Base-by-base conservation (phyloP, 2,329 filamentous ascomycete species). In the Ophiocordyceps polyrhachis-furcata region DNA sequence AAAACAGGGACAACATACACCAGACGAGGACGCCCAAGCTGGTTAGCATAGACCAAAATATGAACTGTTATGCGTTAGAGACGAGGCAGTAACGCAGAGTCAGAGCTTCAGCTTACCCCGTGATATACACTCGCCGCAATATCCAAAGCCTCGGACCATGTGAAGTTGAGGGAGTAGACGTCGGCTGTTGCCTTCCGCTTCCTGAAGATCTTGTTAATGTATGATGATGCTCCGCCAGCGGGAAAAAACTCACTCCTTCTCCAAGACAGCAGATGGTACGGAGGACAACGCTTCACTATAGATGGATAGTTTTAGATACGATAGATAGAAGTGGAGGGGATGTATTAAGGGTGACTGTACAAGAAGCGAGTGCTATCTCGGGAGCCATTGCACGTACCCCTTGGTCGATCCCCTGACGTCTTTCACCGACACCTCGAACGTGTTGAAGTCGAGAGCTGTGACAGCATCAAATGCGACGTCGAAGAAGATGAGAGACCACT, bases 321-420 rank as follows among this genome's bases (percentile, higher is more conserved):
- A n/a, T n/a, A n/a, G 43, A 50, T 43, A 49, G 46, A 52, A 53
- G 47, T 51, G 4, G 28, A 44, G 52, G 47, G 48, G 55, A 46
- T 59, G 50, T 60, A 56, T 60, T 57, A 53, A 56, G 53, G 56
- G 50, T 43, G 47, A 48, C 45, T 55, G 54, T 48, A 58, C 55
- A 58, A 57, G 59, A 58, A 50, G 58, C 51, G 54, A 53, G 56
- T 51, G 58, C 75, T 88, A 95, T 70, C 78, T 85, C 55, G 89
- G 89, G 74, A 95, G 87, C 82, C 82, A 82, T 68, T 80, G 77
- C 68, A 98, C 91, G 76, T 98, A 98, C 91, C 89, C 88, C 84
- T 89, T 88, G 71, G 83, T 91, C 58, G 81, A 67, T 51, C 87
- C 88, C 68, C 87, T 89, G 52, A 88, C 74, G 67, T 96, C 89